Evolutionary conservation across 2,329 filamentous ascomycete species (phyloP).

Genomic region (Cucurbitaria berberidis): DNA sequence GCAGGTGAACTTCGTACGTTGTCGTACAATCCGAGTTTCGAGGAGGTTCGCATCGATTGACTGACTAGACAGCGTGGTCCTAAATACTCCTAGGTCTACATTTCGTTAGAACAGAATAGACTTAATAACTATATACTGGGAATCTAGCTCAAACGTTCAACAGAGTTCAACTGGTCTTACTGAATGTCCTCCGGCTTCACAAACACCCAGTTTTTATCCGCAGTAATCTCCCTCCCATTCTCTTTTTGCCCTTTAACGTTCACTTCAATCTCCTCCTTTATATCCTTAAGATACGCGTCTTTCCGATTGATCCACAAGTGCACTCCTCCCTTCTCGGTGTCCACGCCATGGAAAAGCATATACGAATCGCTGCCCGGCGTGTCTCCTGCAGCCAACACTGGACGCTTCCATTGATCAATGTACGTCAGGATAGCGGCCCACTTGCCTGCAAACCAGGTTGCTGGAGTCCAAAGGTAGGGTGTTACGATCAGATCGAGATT

Average conservation of each 20-base stretch:
- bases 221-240: constrained; percentile 36
- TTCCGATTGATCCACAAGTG: constrained; percentile 39
- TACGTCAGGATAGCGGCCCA: constrained; percentile 42
- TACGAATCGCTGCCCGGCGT: constrained; percentile 41
- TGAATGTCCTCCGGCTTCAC: constrained; percentile 38
- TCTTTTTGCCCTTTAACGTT: constrained; percentile 31
- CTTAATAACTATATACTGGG: not conserved
- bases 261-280: constrained; percentile 31
- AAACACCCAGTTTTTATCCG: constrained; percentile 41
- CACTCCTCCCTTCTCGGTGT: constrained; percentile 35
- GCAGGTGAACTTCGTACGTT: too few species aligned
- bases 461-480: constrained; percentile 39
- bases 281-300: constrained; percentile 23
- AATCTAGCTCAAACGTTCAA: not conserved
- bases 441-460: constrained; percentile 41
- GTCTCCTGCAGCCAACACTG: constrained; percentile 35
- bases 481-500: constrained; percentile 36
- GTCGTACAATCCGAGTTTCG: too few species aligned
- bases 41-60: too few species aligned
- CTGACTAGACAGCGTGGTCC: too few species aligned
- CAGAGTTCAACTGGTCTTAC: too few species aligned
- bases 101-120: too few species aligned
- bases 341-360: constrained; percentile 41
- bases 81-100: too few species aligned
- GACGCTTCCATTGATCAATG: constrained; percentile 40